Percentiles rank a stretch among this genome's conserved stretches.
These are phyloP conservation scores for Cunninghamia lanceolata DNA, from an alignment of 75 land plant species.

Conservation along the genomic window DNA sequence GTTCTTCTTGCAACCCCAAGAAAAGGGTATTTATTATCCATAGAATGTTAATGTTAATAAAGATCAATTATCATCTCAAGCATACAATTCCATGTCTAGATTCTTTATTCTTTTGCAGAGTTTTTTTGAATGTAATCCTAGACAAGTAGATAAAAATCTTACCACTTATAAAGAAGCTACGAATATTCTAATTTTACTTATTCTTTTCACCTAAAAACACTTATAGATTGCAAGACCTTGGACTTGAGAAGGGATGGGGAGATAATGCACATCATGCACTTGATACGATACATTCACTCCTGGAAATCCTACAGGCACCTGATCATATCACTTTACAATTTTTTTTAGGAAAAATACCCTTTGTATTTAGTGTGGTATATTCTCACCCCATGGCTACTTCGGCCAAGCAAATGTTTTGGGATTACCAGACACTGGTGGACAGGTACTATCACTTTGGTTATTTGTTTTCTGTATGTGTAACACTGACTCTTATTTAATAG, in stretches of 20 bases:
- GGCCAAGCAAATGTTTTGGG: slow-evolving; percentile 97
- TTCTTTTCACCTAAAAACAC: background rate
- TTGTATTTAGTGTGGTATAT: slow-evolving; percentile 74
- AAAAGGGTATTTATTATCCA: background rate
- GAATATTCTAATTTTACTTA: background rate
- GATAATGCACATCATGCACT: slow-evolving; percentile 62
- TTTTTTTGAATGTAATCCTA: background rate
- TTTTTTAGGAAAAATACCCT: slow-evolving; percentile 73
- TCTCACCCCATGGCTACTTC: slow-evolving; percentile 97
- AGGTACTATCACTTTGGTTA: slow-evolving; percentile 38
- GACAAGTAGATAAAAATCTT: background rate
- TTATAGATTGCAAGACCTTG: slow-evolving; percentile 74
- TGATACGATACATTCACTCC: slow-evolving; percentile 59
- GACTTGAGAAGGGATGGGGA: slow-evolving; percentile 77
- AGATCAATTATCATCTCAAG: background rate
- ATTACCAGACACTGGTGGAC: slow-evolving; percentile 99
- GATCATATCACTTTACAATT: slow-evolving; percentile 69
- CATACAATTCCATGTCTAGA: background rate
- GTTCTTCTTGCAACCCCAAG: background rate
- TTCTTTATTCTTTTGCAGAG: background rate
- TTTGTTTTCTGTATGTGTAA: background rate
- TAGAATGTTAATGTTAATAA: background rate
- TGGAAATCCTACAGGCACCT: slow-evolving; percentile 88
- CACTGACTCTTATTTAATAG: too few relatives aligned
- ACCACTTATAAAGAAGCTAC: background rate